These are phyloP conservation scores for Myochromella boudieri DNA, from an alignment of 768 basidiomycete species.

Conservation along the genomic window DNA sequence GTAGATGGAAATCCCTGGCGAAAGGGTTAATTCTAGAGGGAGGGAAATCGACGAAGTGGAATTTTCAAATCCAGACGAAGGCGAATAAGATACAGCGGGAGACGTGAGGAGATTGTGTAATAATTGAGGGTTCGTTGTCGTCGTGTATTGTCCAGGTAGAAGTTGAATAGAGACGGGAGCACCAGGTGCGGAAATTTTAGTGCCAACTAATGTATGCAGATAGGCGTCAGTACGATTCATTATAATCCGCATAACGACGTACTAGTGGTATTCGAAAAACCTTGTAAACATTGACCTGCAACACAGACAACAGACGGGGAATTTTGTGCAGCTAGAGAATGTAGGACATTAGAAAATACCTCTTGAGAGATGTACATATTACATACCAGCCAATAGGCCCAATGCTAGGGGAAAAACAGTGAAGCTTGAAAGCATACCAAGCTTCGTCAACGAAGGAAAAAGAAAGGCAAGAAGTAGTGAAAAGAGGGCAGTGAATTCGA, in stretches of 20 bases:
- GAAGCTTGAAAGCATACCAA: conserved; percentile 35
- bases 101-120: conserved; percentile 69
- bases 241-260: conserved; percentile 13
- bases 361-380: neutral
- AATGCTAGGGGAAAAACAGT: conserved; percentile 31
- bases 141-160: conserved; percentile 76
- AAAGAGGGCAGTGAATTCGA: conserved; percentile 8
- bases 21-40: conserved; percentile 66
- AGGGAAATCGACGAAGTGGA: conserved; percentile 53
- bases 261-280: conserved; percentile 73
- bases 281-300: conserved; percentile 88
- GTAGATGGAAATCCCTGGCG: conserved; percentile 70
- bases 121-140: conserved; percentile 69
- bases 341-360: neutral
- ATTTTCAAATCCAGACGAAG: conserved; percentile 65
- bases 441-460: conserved; percentile 23
- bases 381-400: conserved; percentile 37
- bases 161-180: conserved; percentile 55
- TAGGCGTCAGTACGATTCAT: neutral
- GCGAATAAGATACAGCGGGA: conserved; percentile 55
- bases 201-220: conserved; percentile 54
- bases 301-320: conserved; percentile 70
- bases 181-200: conserved; percentile 57
- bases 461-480: conserved; percentile 7
- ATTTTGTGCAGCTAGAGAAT: conserved; percentile 53